Conservation (phyloP, 345 rosid species). For the Atalantia buxifolia region DNA sequence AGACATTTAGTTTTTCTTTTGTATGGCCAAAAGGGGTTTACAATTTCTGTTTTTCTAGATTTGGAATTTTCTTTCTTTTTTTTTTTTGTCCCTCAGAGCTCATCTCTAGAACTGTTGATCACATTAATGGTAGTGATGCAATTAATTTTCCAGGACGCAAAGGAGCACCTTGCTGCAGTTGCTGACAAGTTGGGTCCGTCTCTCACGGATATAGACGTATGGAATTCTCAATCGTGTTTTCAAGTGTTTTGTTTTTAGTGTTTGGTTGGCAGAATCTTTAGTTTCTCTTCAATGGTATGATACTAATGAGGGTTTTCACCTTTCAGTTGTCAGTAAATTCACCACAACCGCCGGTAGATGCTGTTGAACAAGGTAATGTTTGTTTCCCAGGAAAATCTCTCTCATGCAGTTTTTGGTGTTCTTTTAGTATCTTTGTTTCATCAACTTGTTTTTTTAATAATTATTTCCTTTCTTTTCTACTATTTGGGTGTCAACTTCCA, state of each 20-base stretch:
- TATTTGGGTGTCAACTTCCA: too few species aligned
- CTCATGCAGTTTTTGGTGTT: conserved; percentile 48
- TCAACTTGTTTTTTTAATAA: conserved; percentile 15
- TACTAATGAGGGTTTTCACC: conserved; percentile 30
- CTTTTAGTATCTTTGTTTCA: conserved; percentile 41
- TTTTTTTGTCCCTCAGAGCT: neutral
- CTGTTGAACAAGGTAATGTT: conserved; percentile 92
- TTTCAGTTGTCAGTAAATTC: conserved; percentile 81
- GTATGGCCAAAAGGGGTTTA: neutral
- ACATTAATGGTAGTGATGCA: conserved; percentile 13
- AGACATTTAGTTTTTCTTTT: neutral
- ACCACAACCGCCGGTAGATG: conserved; percentile 52
- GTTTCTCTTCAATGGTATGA: conserved; percentile 6
- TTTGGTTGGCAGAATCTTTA: conserved; percentile 1
- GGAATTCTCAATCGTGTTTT: conserved; percentile 16
- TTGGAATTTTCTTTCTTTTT: neutral
- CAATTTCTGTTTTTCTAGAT: neutral
- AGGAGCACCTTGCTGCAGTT: conserved; percentile 91
- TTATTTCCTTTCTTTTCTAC: neutral
- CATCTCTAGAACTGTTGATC: neutral
- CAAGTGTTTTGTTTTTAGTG: conserved; percentile 19
- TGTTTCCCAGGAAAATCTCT: conserved; percentile 50
- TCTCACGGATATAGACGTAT: conserved; percentile 83
- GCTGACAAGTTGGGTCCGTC: conserved; percentile 95
- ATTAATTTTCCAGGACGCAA: conserved; percentile 70